These are phyloP conservation scores for Toxicodendron radicans DNA, from an alignment of 345 rosid species.

Conservation along the genomic window DNA sequence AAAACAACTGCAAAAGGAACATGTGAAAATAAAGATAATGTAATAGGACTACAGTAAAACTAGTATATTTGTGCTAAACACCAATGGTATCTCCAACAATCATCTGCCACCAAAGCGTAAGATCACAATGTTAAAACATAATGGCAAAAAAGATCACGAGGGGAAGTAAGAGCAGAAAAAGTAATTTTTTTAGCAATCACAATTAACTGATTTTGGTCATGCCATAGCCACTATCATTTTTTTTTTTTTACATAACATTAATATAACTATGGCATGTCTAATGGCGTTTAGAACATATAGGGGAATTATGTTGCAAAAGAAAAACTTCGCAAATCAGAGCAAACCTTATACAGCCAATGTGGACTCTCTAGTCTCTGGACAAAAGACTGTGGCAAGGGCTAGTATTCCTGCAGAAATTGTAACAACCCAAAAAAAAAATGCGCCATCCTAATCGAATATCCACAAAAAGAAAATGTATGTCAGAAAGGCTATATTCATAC, in stretches of 20 bases:
- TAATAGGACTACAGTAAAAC: too few relatives aligned
- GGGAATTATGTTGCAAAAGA: background rate
- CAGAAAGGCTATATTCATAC: constrained; percentile 4
- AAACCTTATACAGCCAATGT: constrained; percentile 91
- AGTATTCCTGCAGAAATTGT: constrained; percentile 80
- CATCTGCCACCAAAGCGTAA: background rate
- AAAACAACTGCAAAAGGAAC: too few relatives aligned
- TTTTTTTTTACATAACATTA: background rate
- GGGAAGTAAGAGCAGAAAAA: background rate
- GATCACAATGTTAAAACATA: background rate
- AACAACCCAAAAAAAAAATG: constrained; percentile 81
- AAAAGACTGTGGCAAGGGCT: constrained; percentile 72
- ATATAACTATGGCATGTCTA: background rate
- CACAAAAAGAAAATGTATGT: constrained; percentile 10
- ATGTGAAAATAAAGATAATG: too few relatives aligned
- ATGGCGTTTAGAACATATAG: background rate
- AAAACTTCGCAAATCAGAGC: constrained; percentile 14
- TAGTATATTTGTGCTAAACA: too few relatives aligned
- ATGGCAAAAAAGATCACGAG: too few relatives aligned
- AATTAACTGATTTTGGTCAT: background rate
- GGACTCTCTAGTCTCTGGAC: constrained; percentile 94
- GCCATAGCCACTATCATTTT: background rate
- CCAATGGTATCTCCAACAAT: background rate
- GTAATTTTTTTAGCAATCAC: background rate
- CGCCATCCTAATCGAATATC: constrained; percentile 78